Percentiles rank a stretch among this genome's conserved stretches.
Conservation (phyloP, 75 land plant genomes). For the Larix kaempferi region DNA sequence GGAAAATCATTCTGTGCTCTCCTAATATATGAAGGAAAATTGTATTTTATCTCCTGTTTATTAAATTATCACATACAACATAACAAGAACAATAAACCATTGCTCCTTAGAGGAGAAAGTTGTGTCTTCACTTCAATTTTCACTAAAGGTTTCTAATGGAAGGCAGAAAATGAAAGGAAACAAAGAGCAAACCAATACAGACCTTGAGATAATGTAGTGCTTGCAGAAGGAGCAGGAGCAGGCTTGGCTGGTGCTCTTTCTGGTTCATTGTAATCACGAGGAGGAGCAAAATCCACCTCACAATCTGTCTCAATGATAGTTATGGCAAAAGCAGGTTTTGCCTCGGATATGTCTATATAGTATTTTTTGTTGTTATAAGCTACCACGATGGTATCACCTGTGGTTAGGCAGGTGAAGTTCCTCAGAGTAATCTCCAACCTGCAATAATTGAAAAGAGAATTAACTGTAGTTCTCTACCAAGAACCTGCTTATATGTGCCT, state of each 20-base stretch:
- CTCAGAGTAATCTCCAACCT: constrained; percentile 86
- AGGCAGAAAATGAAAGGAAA: not conserved
- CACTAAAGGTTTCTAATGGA: too few species aligned
- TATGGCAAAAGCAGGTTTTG: constrained; percentile 81
- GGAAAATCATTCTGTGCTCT: not conserved
- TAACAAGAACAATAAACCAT: not conserved
- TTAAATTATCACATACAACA: not conserved
- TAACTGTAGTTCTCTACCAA: not conserved
- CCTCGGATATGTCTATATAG: constrained; percentile 83
- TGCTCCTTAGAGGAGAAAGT: not conserved
- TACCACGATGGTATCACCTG: constrained; percentile 93
- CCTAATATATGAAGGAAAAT: not conserved
- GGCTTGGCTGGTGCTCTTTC: constrained; percentile 39
- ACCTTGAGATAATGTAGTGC: constrained; percentile 33
- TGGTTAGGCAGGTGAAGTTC: constrained; percentile 88
- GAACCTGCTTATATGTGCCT: not conserved
- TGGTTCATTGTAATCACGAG: constrained; percentile 89
- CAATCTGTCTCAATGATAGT: constrained; percentile 96
- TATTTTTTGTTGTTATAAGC: constrained; percentile 91
- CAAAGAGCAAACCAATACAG: not conserved
- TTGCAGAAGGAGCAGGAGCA: constrained; percentile 14
- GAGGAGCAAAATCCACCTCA: constrained; percentile 97
- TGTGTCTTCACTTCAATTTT: too few species aligned
- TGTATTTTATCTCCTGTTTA: not conserved
- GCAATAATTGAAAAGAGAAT: constrained; percentile 13